Conservation (phyloP, 306 rosid species). For the Heteromeles arbutifolia region DNA sequence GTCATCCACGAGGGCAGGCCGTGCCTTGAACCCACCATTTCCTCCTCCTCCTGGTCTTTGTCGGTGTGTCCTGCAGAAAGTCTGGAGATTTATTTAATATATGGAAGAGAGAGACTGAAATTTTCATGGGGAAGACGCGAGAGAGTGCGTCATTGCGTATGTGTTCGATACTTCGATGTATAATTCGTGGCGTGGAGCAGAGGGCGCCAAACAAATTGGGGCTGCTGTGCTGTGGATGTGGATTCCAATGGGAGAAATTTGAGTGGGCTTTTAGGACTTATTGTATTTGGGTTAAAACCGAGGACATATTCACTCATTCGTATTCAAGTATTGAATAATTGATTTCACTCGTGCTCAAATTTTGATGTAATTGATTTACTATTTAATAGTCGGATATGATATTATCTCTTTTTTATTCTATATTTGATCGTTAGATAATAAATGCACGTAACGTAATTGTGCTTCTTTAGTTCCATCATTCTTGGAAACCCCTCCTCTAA, state of each 20-base stretch:
- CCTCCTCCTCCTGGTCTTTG: background rate
- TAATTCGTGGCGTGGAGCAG: slow-evolving; percentile 54
- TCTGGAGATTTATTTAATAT: background rate
- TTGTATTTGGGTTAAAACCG: background rate
- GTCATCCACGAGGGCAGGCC: slow-evolving; percentile 39
- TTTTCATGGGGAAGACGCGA: background rate
- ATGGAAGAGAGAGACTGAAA: background rate
- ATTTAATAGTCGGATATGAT: too few relatives aligned
- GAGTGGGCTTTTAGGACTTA: background rate
- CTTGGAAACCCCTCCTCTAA: too few relatives aligned
- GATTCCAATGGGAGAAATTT: background rate
- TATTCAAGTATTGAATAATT: too few relatives aligned
- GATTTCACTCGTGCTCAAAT: too few relatives aligned
- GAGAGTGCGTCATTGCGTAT: background rate
- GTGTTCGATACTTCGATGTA: background rate
- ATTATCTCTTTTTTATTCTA: too few relatives aligned
- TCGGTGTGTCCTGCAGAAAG: background rate
- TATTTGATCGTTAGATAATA: too few relatives aligned
- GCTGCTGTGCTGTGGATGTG: background rate
- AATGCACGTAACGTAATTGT: too few relatives aligned
- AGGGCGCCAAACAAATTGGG: slow-evolving; percentile 39
- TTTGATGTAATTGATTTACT: too few relatives aligned
- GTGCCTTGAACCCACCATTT: slow-evolving; percentile 39
- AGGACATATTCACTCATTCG: too few relatives aligned
- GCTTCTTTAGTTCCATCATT: too few relatives aligned